These are phyloP conservation scores for Cercospora sp. DNA, from an alignment of 2,329 filamentous ascomycete genomes.

Conservation along the genomic window DNA sequence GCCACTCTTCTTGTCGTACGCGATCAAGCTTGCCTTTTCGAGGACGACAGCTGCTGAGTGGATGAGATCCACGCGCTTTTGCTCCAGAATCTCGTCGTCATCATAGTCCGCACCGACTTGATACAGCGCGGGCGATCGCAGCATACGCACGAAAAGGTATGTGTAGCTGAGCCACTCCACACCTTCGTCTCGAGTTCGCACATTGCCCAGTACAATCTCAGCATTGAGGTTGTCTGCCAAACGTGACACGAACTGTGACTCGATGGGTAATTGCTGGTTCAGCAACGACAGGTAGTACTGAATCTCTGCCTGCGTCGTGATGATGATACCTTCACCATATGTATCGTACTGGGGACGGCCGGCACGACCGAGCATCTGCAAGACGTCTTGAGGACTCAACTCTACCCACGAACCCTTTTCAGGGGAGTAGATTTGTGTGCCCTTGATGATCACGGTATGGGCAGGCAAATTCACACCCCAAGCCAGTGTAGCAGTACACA, in stretches of 20 bases:
- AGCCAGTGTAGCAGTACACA: slow-evolving; percentile 95
- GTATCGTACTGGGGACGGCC: slow-evolving; percentile 96
- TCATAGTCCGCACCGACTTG: slow-evolving; percentile 96
- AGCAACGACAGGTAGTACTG: slow-evolving; percentile 96
- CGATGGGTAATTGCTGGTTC: slow-evolving; percentile 96
- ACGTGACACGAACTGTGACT: slow-evolving; percentile 91
- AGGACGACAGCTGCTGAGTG: slow-evolving; percentile 88
- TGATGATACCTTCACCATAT: slow-evolving; percentile 97
- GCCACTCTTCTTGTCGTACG: slow-evolving; percentile 93
- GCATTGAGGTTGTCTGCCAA: slow-evolving; percentile 95
- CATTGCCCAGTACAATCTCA: slow-evolving; percentile 90
- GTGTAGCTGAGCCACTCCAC: slow-evolving; percentile 99
- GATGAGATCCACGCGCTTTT: slow-evolving; percentile 95
- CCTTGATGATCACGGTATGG: slow-evolving; percentile 98
- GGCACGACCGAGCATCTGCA: slow-evolving; percentile 98
- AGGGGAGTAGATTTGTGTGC: slow-evolving; percentile 95
- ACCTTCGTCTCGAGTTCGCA: slow-evolving; percentile 86
- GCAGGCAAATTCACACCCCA: slow-evolving; percentile 99
- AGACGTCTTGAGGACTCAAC: slow-evolving; percentile 91
- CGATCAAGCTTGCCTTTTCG: slow-evolving; percentile 83
- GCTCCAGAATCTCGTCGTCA: slow-evolving; percentile 84
- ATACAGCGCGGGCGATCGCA: slow-evolving; percentile 90
- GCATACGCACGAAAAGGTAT: slow-evolving; percentile 96
- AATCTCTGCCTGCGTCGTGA: slow-evolving; percentile 91
- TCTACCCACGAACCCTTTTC: slow-evolving; percentile 99